Evolutionary conservation across 1,284 basidiomycete genomes (phyloP).

Genomic region (Peniophora sp.): DNA sequence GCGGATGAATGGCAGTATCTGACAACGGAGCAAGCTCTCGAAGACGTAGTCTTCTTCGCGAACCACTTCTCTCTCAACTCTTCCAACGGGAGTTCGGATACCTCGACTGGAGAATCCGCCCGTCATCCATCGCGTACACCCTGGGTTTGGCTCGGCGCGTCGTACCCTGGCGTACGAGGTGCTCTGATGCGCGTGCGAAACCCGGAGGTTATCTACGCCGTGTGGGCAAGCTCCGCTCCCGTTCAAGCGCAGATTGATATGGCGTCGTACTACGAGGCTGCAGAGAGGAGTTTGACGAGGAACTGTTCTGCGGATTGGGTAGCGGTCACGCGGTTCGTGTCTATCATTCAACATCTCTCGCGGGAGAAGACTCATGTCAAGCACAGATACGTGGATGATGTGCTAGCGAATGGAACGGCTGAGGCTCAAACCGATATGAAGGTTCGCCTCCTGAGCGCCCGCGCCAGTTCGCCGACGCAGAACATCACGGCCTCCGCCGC

Average conservation of each 20-base stretch:
- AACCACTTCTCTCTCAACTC: conserved; percentile 28
- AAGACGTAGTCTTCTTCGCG: conserved; percentile 52
- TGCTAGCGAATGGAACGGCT: conserved; percentile 25
- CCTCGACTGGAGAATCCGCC: conserved; percentile 6
- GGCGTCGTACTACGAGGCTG: conserved; percentile 41
- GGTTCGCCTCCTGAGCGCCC: conserved; percentile 31
- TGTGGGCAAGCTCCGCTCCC: conserved; percentile 43
- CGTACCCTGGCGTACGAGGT: conserved; percentile 36
- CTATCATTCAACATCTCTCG: not conserved
- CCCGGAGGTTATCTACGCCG: conserved; percentile 35
- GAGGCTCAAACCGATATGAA: conserved; percentile 30
- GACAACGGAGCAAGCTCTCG: conserved; percentile 48
- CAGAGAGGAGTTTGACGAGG: conserved; percentile 39
- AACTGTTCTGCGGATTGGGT: conserved; percentile 49
- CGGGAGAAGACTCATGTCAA: not conserved
- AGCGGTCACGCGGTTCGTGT: conserved; percentile 26
- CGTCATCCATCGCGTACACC: conserved; percentile 35
- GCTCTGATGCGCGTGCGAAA: conserved; percentile 36
- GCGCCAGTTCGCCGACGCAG: conserved; percentile 30
- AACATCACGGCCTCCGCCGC: conserved; percentile 25
- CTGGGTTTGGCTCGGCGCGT: conserved; percentile 42
- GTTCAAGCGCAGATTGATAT: conserved; percentile 44
- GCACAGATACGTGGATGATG: conserved; percentile 30
- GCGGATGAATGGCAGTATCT: conserved; percentile 48
- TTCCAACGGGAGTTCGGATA: conserved; percentile 14